Evolutionary conservation across 768 basidiomycete genomes (phyloP).

Genomic region (Podaxis mareebaensis): DNA sequence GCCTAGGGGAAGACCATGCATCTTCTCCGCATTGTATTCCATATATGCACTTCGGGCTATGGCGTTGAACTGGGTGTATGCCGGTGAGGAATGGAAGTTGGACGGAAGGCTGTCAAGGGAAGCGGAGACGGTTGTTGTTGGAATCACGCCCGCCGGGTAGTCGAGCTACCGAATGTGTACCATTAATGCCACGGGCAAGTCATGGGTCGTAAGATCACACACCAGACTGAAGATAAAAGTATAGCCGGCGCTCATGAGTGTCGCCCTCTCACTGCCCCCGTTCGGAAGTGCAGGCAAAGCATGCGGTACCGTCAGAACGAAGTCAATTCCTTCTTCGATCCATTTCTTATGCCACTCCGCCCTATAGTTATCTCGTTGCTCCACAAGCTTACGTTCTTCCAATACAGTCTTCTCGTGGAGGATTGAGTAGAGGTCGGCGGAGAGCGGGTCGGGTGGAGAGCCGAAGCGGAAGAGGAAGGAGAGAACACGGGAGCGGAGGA

Average conservation of each 20-base stretch:
- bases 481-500: conserved; percentile 38
- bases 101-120: conserved; percentile 34
- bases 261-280: conserved; percentile 50
- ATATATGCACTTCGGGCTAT: conserved; percentile 41
- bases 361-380: conserved; percentile 42
- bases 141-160: conserved; percentile 58
- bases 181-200: background rate
- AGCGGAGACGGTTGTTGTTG: conserved; percentile 53
- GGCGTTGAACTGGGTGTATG: conserved; percentile 33
- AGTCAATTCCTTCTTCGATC: conserved; percentile 56
- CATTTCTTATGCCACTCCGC: conserved; percentile 47
- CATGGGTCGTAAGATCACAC: conserved; percentile 28
- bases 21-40: conserved; percentile 58
- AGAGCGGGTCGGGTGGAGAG: conserved; percentile 36
- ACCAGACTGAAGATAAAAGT: conserved; percentile 72
- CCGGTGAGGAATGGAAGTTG: conserved; percentile 32
- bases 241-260: conserved; percentile 60
- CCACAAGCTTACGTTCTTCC: conserved; percentile 53
- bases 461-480: conserved; percentile 41
- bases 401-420: conserved; percentile 49
- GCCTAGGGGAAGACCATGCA: conserved; percentile 69
- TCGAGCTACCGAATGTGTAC: conserved; percentile 40
- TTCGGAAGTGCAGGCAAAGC: conserved; percentile 62
- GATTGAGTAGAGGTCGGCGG: conserved; percentile 35
- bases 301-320: conserved; percentile 61